phyloP scores from a whole-genome alignment of 2,329 filamentous ascomycete genomes.

The Nigrospora oryzae region DNA sequence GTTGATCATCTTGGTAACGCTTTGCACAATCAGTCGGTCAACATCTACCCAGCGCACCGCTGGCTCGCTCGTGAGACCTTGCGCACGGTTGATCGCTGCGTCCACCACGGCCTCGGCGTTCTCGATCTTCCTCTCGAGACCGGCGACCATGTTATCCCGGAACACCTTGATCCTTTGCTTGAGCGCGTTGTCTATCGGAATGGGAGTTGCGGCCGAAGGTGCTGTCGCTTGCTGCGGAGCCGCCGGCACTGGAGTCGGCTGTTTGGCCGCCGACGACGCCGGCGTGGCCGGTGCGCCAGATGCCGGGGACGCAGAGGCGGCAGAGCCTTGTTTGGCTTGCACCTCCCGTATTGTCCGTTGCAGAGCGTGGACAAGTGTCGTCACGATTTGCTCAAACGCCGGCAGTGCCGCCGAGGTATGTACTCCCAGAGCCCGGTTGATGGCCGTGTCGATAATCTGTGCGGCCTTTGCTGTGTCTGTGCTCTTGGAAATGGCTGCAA shows the following conservation, averaged over 20 bases:
- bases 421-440: conserved; percentile 18
- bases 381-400: conserved; percentile 17
- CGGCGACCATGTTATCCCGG: conserved; percentile 18
- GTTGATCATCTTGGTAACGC: conserved; percentile 19
- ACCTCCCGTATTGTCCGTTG: conserved; percentile 20
- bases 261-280: conserved; percentile 2
- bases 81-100: conserved; percentile 21
- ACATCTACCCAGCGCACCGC: conserved; percentile 21
- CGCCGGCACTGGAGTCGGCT: conserved; percentile 11
- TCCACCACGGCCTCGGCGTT: conserved; percentile 22
- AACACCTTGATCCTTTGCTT: conserved; percentile 19
- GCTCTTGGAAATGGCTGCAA: conserved; percentile 16
- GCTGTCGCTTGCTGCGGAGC: conserved; percentile 8
- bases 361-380: conserved; percentile 16
- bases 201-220: background rate
- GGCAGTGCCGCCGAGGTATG: conserved; percentile 14
- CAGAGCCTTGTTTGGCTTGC: conserved; percentile 12
- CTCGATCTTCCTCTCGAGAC: conserved; percentile 18
- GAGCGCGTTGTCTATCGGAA: conserved; percentile 17
- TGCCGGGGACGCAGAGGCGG: conserved; percentile 15
- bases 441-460: conserved; percentile 19
- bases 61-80: conserved; percentile 15
- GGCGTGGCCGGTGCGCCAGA: background rate
- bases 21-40: conserved; percentile 19
- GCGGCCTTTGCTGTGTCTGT: conserved; percentile 18